phyloP scores from a whole-genome alignment of 2,329 filamentous ascomycete species.

The Scorias spongiosa region DNA sequence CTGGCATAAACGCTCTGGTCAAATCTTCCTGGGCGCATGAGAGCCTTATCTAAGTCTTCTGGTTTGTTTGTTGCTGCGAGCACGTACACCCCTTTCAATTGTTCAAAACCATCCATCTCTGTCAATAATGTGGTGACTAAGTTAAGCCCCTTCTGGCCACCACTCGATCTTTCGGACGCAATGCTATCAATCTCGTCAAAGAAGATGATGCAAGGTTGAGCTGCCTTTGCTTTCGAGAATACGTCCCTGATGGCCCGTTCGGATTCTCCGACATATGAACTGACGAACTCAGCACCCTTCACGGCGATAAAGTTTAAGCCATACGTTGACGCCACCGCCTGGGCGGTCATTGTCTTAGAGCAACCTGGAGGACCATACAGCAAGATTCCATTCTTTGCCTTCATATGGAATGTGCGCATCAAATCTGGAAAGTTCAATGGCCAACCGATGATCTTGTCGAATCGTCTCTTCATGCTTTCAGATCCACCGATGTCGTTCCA shows the following conservation, averaged over 20 bases:
- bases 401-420: constrained; percentile 35
- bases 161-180: constrained; percentile 38
- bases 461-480: constrained; percentile 50
- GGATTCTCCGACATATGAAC: constrained; percentile 94
- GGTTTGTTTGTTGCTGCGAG: constrained; percentile 87
- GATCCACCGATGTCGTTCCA: constrained; percentile 87
- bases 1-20: constrained; percentile 76
- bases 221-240: constrained; percentile 72
- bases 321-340: constrained; percentile 80
- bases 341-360: constrained; percentile 84
- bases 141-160: constrained; percentile 47
- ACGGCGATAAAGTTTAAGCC: constrained; percentile 89
- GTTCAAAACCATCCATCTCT: constrained; percentile 91
- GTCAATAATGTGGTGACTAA: constrained; percentile 80
- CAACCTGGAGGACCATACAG: constrained; percentile 89
- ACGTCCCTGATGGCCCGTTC: constrained; percentile 74
- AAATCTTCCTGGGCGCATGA: constrained; percentile 74
- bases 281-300: constrained; percentile 83
- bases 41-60: constrained; percentile 67
- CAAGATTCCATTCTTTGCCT: constrained; percentile 65
- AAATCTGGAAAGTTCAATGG: constrained; percentile 40
- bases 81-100: constrained; percentile 67
- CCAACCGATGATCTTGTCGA: constrained; percentile 43
- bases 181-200: constrained; percentile 95
- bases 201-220: constrained; percentile 84